A percentile compares a stretch with the other conserved stretches of the same genome.
Conservation (phyloP, 345 rosid genomes). For the Gynandropsis gynandra region DNA sequence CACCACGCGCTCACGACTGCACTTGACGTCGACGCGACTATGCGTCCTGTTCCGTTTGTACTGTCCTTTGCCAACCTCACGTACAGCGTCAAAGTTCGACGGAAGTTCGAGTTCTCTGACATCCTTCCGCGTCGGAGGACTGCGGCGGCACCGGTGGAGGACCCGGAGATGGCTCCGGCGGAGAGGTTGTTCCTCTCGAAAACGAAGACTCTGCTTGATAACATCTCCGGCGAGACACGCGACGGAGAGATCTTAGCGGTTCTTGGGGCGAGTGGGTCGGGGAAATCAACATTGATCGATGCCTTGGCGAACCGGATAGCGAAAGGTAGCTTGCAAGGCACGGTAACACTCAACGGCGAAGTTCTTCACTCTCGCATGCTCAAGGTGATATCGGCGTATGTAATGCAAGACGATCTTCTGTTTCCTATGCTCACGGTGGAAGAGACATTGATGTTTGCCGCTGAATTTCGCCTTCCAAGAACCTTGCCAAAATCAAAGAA, state of each 20-base stretch:
- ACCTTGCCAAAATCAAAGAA: constrained; percentile 76
- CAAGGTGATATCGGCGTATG: constrained; percentile 89
- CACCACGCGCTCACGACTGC: constrained; percentile 28
- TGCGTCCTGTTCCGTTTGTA: constrained; percentile 53
- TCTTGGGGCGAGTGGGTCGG: constrained; percentile 92
- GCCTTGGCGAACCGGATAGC: constrained; percentile 85
- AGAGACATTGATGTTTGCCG: constrained; percentile 91
- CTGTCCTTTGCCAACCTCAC: constrained; percentile 70
- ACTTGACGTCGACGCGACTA: constrained; percentile 23
- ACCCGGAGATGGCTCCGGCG: constrained; percentile 29
- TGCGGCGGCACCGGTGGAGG: constrained; percentile 27
- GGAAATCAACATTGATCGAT: constrained; percentile 85
- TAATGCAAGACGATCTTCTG: constrained; percentile 89
- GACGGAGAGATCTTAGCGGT: constrained; percentile 91
- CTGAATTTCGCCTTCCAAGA: constrained; percentile 84
- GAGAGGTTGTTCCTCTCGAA: constrained; percentile 31
- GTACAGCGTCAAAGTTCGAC: constrained; percentile 57
- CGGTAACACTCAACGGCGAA: constrained; percentile 65
- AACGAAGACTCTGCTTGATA: constrained; percentile 68
- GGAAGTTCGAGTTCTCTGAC: constrained; percentile 38
- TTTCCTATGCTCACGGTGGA: constrained; percentile 92
- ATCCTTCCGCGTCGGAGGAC: constrained; percentile 25
- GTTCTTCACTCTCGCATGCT: constrained; percentile 63
- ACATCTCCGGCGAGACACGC: constrained; percentile 81
- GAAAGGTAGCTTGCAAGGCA: constrained; percentile 70